Base-by-base conservation (phyloP, 2,329 filamentous ascomycete genomes). In the Kalaharituber pfeilii region DNA sequence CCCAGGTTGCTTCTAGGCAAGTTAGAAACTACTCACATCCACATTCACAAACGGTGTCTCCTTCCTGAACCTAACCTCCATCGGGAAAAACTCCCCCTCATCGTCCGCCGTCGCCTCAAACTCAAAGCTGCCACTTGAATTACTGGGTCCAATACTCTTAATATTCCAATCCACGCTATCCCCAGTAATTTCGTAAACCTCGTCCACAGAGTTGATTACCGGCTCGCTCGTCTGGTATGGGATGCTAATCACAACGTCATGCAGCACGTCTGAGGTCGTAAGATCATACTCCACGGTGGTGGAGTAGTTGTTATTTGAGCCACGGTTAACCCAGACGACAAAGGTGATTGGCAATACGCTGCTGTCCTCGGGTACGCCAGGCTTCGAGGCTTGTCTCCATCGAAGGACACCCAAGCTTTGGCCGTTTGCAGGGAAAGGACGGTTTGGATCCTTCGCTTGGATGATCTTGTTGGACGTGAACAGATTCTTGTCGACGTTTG, bases 61-160 rank as follows among this genome's bases (percentile, higher is more conserved):
- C 76, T 94, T 95, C 59, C 79, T 81, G 70, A 98, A 98, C 53
- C 81, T 78, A 57, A 96, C 81, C 53, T 78, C 82, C 88, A 98
- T 96, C 1, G 91, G 91, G 80, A 98, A 98, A 73, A 96, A 96
- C 64, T 95, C 88, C 54, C 86, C 82, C 67, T 96, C 91, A 62
- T 88, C 85, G 53, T 80, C 78, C 9, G 85, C 85, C 67, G 85
- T 80, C 1, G 87, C 86, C 69, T 96, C 91, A 62, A 98, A 96
- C 68, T 98, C 91, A 65, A 98, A 96, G 49, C 84, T 82, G 18
- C 91, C 91, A 39, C 75, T 87, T 18, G 81, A 71, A 67, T 91
- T 94, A 55, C 82, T 81, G 51, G 86, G 81, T 64, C 88, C 84
- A 39, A 96, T 81, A 3, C 79, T 77, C 57, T 91, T 89, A 63